These are phyloP conservation scores for Pouteria glomerata DNA, from an alignment of 148 eudicot genomes.

Conservation along the genomic window DNA sequence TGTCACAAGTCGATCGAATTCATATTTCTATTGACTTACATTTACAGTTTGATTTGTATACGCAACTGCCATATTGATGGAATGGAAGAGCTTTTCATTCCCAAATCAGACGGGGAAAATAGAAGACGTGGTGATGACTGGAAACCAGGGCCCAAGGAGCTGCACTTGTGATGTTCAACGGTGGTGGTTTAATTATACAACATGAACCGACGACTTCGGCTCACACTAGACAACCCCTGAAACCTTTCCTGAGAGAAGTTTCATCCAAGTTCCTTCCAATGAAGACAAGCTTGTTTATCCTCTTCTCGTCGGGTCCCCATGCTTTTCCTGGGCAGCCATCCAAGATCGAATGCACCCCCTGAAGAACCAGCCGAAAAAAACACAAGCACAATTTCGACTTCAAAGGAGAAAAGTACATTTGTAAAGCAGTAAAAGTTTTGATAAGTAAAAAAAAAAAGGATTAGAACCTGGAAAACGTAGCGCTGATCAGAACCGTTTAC, in stretches of 20 bases:
- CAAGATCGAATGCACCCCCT: constrained; percentile 85
- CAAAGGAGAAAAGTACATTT: no score
- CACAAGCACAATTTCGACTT: neutral
- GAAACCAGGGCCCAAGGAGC: neutral
- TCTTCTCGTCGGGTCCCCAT: constrained; percentile 78
- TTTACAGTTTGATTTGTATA: neutral
- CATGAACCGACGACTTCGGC: neutral
- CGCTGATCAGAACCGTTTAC: constrained; percentile 64
- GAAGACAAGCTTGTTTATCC: constrained; percentile 77
- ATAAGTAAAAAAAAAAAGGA: neutral
- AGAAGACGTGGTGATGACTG: neutral
- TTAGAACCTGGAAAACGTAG: constrained; percentile 74
- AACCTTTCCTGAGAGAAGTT: constrained; percentile 66
- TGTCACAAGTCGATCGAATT: neutral
- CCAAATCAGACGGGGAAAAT: neutral
- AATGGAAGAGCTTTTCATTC: neutral
- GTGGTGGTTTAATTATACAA: neutral
- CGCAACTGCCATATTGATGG: neutral
- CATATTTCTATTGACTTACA: neutral
- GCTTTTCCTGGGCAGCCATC: constrained; percentile 88
- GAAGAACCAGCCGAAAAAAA: constrained; percentile 15
- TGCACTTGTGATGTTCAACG: neutral
- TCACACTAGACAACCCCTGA: constrained; percentile 74
- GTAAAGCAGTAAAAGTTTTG: neutral
- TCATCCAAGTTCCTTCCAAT: constrained; percentile 89